phyloP scores from a whole-genome alignment of 495 filamentous ascomycete genomes.

The Penicillium subrubescens region DNA sequence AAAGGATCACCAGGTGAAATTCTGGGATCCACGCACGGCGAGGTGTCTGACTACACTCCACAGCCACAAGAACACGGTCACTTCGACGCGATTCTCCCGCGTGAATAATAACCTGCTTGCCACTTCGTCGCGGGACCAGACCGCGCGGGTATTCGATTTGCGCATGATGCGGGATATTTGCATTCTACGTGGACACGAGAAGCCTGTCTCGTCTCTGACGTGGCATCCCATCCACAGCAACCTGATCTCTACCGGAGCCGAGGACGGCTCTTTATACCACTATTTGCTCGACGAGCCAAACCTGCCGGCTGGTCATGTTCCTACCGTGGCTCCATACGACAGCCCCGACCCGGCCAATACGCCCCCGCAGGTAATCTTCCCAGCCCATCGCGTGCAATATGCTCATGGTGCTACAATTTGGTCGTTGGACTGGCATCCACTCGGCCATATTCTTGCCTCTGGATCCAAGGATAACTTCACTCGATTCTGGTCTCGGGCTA shows the following conservation, averaged over 20 bases:
- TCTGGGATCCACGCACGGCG: slow-evolving; percentile 93
- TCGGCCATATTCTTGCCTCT: slow-evolving; percentile 97
- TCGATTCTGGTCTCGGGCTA: slow-evolving; percentile 87
- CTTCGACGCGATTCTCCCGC: slow-evolving; percentile 83
- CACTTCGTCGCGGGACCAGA: slow-evolving; percentile 89
- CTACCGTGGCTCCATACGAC: slow-evolving; percentile 79
- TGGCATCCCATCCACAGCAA: slow-evolving; percentile 94
- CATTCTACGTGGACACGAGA: slow-evolving; percentile 88
- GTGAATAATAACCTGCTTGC: slow-evolving; percentile 81
- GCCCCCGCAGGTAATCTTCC: slow-evolving; percentile 83
- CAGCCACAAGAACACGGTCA: slow-evolving; percentile 96
- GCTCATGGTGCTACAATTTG: slow-evolving; percentile 95
- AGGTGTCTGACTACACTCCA: slow-evolving; percentile 90
- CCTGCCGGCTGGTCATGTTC: slow-evolving; percentile 65
- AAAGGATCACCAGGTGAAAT: slow-evolving; percentile 94
- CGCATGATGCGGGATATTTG: slow-evolving; percentile 98
- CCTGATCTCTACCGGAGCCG: slow-evolving; percentile 86
- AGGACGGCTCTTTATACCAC: slow-evolving; percentile 86
- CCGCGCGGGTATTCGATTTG: slow-evolving; percentile 88
- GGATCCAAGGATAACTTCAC: slow-evolving; percentile 97
- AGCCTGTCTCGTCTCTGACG: slow-evolving; percentile 86
- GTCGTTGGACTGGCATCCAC: slow-evolving; percentile 95
- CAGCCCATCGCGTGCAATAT: slow-evolving; percentile 79
- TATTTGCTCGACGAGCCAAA: slow-evolving; percentile 93
- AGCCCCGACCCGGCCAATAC: slow-evolving; percentile 74